Base-by-base conservation (phyloP, 305 asterid species). In the Rubia occidens region DNA sequence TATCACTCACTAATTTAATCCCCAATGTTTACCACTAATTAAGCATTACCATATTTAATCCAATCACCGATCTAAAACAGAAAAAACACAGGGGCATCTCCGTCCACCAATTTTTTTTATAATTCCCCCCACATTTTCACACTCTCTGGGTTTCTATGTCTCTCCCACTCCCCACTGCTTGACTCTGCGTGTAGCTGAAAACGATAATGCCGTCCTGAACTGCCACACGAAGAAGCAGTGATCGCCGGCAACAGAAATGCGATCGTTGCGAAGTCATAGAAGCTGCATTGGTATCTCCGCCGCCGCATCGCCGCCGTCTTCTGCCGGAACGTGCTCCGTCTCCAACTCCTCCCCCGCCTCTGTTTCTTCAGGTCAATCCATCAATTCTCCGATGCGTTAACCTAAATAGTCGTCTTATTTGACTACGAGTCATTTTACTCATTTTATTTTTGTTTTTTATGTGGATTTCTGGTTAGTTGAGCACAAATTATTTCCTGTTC, bases 261-360 rank as follows among this genome's bases (percentile, higher is more conserved):
- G 77, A 29, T 44, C 61, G 58, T 37, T 44, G 29, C 55, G 68
- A 55, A 68, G 66, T 42, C 80, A 72, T 11, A 72, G 80, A 39
- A 73, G 77, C 61, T 77, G 77, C 70, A 56, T 72, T 21, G 66
- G 78, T 63, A 39, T 74, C 60, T 74, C 80, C 60, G 29, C 70
- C 43, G 45, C 44, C 66, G 24, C 66, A 62, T 62, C 67, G 42
- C 18, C 67, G 10, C 43, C 67, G 47, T 37, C 47, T 10, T 59
- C 64, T 0, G 20, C 72, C 21, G 58, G 58, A 71, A 1, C 68
- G 9, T 76, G 75, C 74, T 71, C 70, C 10, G 63, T 44, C 39
- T 66, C 70, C 40, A 69, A 53, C 70, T 49, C 73, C 37, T 63
- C 73, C 26, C 39, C 74, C 42, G 51, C 73, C n/a, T 35, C 74